Conservation (phyloP, 805 yeast genomes). For the Metschnikowia kunwiensis region DNA sequence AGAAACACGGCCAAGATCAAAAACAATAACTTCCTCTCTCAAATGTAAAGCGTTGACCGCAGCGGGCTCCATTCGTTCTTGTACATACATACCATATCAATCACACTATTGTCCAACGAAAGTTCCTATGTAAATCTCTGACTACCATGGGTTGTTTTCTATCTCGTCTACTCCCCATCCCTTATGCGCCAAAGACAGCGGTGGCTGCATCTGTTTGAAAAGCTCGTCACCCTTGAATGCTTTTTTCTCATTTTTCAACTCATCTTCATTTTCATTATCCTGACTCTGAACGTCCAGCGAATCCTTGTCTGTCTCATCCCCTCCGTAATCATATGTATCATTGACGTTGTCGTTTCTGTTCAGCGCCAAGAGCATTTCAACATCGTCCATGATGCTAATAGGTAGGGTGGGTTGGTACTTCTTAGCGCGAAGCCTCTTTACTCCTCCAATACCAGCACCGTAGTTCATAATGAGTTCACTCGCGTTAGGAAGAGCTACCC, state of each 20-base stretch:
- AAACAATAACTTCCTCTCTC: constrained; percentile 69
- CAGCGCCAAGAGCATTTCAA: constrained; percentile 54
- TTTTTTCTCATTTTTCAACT: constrained; percentile 11
- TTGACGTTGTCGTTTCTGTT: constrained; percentile 29
- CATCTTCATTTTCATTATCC: constrained; percentile 12
- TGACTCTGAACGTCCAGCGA: constrained; percentile 14
- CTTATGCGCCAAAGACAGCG: constrained; percentile 49
- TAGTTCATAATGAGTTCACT: constrained; percentile 70
- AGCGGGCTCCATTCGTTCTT: constrained; percentile 6
- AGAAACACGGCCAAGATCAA: constrained; percentile 69
- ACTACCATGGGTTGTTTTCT: constrained; percentile 66
- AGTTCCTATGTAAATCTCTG: not conserved
- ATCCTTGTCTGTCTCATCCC: constrained; percentile 14
- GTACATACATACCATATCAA: constrained; percentile 11
- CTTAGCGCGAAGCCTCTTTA: constrained; percentile 49
- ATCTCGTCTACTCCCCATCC: constrained; percentile 49
- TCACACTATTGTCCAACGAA: not conserved
- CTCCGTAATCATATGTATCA: constrained; percentile 31
- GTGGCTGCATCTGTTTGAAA: constrained; percentile 48
- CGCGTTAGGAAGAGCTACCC: constrained; percentile 67
- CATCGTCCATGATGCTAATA: constrained; percentile 60
- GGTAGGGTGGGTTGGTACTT: constrained; percentile 73
- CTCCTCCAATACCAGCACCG: constrained; percentile 73
- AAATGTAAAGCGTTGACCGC: constrained; percentile 15
- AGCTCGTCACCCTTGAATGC: constrained; percentile 45